phyloP scores from a whole-genome alignment of 2,329 filamentous ascomycete genomes.

The Scorias spongiosa region DNA sequence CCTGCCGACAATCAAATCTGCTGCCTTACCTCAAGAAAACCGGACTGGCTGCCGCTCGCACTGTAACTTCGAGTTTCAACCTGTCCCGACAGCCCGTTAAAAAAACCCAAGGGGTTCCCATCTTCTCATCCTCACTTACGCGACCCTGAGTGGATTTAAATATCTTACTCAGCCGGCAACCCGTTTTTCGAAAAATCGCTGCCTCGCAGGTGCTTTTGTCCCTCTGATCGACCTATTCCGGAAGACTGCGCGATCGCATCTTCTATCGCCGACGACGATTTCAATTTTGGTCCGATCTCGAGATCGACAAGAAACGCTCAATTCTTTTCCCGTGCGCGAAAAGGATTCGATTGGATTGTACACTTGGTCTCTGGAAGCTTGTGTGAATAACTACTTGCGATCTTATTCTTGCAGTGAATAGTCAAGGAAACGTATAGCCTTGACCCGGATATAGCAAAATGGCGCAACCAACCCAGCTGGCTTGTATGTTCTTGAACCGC shows the following conservation, averaged over 20 bases:
- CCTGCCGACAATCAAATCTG: too few species aligned
- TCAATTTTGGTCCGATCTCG: background rate
- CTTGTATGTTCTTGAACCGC: conserved; percentile 40
- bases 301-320: background rate
- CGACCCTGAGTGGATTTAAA: background rate
- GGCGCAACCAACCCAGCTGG: conserved; percentile 86
- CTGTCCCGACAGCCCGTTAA: background rate
- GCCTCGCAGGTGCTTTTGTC: too few species aligned
- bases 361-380: background rate
- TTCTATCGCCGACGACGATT: too few species aligned
- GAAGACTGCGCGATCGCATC: too few species aligned
- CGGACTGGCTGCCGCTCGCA: background rate
- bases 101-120: background rate
- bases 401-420: background rate
- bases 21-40: too few species aligned
- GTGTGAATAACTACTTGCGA: background rate
- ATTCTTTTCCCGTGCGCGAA: background rate
- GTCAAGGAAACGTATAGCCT: too few species aligned
- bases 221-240: too few species aligned
- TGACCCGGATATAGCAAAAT: conserved; percentile 58
- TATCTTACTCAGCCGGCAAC: background rate
- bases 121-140: background rate
- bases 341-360: background rate
- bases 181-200: too few species aligned
- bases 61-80: background rate